Evolutionary conservation across 371 early-diverging fungal species (phyloP), one percentile per base, ranked within the genome.

Genomic region (Blastocladiella emersonii): DNA sequence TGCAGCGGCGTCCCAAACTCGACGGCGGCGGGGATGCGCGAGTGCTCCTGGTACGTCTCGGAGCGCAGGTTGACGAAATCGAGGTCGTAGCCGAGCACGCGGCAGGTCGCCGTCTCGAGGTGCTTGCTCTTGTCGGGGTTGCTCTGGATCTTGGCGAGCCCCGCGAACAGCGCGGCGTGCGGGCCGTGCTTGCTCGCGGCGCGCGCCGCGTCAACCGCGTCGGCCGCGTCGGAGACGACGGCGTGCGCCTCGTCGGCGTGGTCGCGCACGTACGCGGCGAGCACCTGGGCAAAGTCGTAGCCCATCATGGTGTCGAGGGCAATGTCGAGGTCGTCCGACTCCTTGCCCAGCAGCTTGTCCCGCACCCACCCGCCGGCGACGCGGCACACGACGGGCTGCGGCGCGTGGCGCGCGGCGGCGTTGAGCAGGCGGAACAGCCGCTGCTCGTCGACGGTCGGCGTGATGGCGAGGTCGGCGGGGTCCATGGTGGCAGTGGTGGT

Each of bases 281-380:
- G 83, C 41, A 80, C 79, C 27, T 70, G 64, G 1, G 98, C 98
- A 81, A 99, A 96, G 36, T 94, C 87, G 64, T 82, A 86, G 7
- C 99, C 99, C 78, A 88, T 93, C 84, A 98, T 90, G 45, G 77
- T 84, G 78, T 98, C 92, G 19, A 99, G 74, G 1, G 97, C 95
- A 35, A 99, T 82, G 70, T 99, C 99, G 34, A 99, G 74, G 77
- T 99, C 99, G 68, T 94, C 80, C 63, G 86, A 86, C 34, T 85
- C 81, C 36, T 82, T 79, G 0, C 93, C 93, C 30, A 99, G 82
- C 21, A 99, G 76, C 83, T 98, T 98, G 74, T 98, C 98, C 51
- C 98, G 83, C 56, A 98, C 98, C 98, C 98, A 98, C 13, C 98
- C 98, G 64, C 98, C 98, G 34, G 95, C 96, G 61, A 97, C 87